Conservation (phyloP, 148 eudicot genomes). For the Rheum nobile region DNA sequence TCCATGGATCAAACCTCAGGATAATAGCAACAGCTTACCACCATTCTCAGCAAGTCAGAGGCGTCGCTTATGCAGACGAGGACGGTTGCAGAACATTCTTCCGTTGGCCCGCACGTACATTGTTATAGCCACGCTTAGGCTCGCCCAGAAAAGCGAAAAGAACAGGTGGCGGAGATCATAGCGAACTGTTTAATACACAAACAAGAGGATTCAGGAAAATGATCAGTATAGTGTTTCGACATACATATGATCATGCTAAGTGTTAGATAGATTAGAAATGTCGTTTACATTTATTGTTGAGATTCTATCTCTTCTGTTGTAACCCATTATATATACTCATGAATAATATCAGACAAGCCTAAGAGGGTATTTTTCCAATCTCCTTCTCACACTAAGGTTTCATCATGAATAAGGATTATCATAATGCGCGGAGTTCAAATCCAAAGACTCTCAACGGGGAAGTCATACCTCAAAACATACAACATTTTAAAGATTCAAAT, state of each 20-base stretch:
- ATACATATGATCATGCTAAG: too few species aligned
- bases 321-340: too few species aligned
- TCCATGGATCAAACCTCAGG: not conserved
- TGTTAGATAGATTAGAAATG: too few species aligned
- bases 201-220: not conserved
- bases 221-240: not conserved
- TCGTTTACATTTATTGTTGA: too few species aligned
- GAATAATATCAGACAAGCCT: too few species aligned
- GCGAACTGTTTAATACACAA: not conserved
- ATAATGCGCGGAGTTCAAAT: not conserved
- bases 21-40: not conserved
- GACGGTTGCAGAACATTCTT: conserved; percentile 10
- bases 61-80: conserved; percentile 7
- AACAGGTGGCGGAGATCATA: conserved; percentile 8
- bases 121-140: conserved; percentile 1
- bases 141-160: conserved; percentile 6
- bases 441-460: not conserved
- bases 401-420: not conserved
- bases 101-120: conserved; percentile 6
- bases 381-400: too few species aligned
- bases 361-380: too few species aligned
- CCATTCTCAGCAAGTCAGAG: not conserved
- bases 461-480: too few species aligned
- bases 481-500: too few species aligned
- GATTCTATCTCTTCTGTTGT: too few species aligned